Base-by-base conservation (phyloP, 106 monocot genomes). In the Dendrobium nobile region DNA sequence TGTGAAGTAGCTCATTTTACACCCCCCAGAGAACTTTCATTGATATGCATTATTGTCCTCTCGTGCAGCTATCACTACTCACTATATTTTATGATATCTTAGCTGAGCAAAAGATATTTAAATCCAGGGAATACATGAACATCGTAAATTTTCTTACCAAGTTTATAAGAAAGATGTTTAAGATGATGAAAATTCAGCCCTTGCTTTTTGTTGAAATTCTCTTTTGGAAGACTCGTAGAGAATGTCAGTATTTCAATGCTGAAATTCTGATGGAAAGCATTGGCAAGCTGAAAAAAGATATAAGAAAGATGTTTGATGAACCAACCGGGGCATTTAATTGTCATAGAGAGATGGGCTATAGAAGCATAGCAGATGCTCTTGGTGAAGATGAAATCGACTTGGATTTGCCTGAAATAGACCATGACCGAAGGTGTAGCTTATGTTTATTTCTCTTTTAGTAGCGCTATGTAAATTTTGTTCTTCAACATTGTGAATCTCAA, bases 381-480 rank as follows among this genome's bases (percentile, higher is more conserved):
- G 98, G 98, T 65, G 98, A 99, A 82, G 98, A 99, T 83, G 98
- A 99, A 81, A 92, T 88, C 81, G 94, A 94, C 73, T 73, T 87
- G 75, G 79, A 82, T 58, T 7, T 86, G 51, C 77, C 87, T 61
- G 51, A 84, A 77, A 77, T 87, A 45, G 4, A 81, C 77, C 72
- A 81, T 72, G 67, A 47, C 61, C 77, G 67, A 37, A 81, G 82
- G 85, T 37, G 37, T 87, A 44, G 33, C 11, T 15, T 51, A 51
- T 51, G 11, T 11, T 9, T 51, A 51, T 9, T 51, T 51, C 70
- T 70, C 2, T 15, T 70, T 74, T 43, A 43, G 8, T 33, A 43
- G 2, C 7, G 43, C 28, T 42, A 74, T 43, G 37, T 15, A 70
- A 9, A 70, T 33, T 70, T 33, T 37, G 0, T 70, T 70, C 37